Conservation (phyloP, 225 moss, liverwort and hornwort species). For the Antitrichia curtipendula region DNA sequence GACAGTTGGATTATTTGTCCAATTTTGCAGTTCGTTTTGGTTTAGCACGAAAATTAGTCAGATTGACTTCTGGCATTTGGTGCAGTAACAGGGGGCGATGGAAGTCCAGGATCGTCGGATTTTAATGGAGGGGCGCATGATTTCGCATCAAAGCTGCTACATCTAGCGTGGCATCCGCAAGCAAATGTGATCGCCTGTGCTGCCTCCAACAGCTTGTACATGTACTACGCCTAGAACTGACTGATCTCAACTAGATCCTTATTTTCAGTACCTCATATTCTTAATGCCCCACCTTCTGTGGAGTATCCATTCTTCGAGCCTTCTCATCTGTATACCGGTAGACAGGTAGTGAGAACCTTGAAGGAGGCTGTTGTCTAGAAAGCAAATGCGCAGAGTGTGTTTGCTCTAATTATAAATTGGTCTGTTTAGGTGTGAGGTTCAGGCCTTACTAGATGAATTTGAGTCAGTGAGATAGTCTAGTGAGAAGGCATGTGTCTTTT, state of each 20-base stretch:
- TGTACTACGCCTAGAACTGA: conserved; percentile 96
- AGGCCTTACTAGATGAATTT: conserved; percentile 13
- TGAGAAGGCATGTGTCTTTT: conserved; percentile 23
- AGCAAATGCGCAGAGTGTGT: conserved; percentile 5
- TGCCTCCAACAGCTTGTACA: conserved; percentile 99
- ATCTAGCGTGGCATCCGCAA: conserved; percentile 96
- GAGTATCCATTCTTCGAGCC: conserved; percentile 18
- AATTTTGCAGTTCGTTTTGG: background rate
- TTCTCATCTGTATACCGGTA: background rate
- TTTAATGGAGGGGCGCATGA: conserved; percentile 88
- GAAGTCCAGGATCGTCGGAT: conserved; percentile 74
- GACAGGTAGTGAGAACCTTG: conserved; percentile 1
- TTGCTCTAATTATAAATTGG: conserved; percentile 39
- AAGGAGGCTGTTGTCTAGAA: conserved; percentile 14
- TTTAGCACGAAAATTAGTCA: background rate
- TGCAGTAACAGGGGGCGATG: conserved; percentile 58
- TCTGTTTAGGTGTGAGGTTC: conserved; percentile 28
- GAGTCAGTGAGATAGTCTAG: conserved; percentile 11
- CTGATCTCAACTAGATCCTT: conserved; percentile 45
- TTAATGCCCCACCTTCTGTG: conserved; percentile 28
- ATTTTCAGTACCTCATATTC: conserved; percentile 50
- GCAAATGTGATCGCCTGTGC: conserved; percentile 96
- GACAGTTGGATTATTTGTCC: background rate
- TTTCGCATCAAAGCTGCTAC: conserved; percentile 92
- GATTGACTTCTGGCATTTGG: background rate